Evolutionary conservation across 2,329 filamentous ascomycete genomes (phyloP).

Genomic region (Leptoxyphium fumago): DNA sequence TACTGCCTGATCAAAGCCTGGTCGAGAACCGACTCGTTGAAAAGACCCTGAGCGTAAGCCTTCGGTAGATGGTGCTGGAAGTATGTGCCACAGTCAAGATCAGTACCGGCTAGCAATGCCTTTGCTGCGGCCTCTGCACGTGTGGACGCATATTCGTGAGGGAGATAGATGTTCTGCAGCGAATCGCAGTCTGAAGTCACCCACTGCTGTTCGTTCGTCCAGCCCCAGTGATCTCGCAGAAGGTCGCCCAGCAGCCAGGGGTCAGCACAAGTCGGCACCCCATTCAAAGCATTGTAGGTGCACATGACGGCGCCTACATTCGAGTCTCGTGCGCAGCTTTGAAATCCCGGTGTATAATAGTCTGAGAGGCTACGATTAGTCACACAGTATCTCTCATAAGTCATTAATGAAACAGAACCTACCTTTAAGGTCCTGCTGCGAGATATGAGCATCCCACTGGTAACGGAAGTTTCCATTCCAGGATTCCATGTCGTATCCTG

Average conservation of each 20-base stretch:
- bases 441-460: constrained; percentile 42
- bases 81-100: constrained; percentile 38
- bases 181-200: constrained; percentile 53
- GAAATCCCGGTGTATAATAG: constrained; percentile 53
- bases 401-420: not conserved
- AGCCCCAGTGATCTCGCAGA: constrained; percentile 51
- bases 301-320: constrained; percentile 39
- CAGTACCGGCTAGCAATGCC: constrained; percentile 36
- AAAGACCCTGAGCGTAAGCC: constrained; percentile 27
- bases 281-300: constrained; percentile 50
- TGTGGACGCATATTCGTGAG: constrained; percentile 29
- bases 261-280: constrained; percentile 49
- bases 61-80: constrained; percentile 32
- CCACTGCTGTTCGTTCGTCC: constrained; percentile 45
- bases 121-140: constrained; percentile 33
- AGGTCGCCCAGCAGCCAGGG: constrained; percentile 48
- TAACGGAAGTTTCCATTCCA: constrained; percentile 23
- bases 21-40: constrained; percentile 34
- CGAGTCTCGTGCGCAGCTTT: constrained; percentile 32
- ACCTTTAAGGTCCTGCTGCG: constrained; percentile 37
- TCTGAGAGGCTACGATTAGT: constrained; percentile 32
- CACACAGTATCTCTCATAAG: too few relatives aligned
- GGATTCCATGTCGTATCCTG: constrained; percentile 17
- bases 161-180: constrained; percentile 42
- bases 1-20: constrained; percentile 38